A percentile compares a stretch with the other conserved stretches of the same genome.
Evolutionary conservation across 768 basidiomycete genomes (phyloP).

Genomic region (Tylopilus rubrobrunneus): DNA sequence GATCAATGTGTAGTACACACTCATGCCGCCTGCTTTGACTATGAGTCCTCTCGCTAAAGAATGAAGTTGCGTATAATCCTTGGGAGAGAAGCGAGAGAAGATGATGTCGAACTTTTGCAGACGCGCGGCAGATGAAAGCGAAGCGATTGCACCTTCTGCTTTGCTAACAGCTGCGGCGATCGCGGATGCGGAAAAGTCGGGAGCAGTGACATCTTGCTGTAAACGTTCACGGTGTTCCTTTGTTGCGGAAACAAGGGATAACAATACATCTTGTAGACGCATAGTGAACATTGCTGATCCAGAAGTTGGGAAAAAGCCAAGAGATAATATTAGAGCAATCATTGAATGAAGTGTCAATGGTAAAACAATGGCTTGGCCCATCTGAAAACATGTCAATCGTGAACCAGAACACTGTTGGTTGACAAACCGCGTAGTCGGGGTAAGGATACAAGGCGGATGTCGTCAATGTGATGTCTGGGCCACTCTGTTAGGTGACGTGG

Average conservation of each 20-base stretch:
- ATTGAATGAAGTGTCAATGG: conserved; percentile 60
- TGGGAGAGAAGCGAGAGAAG: conserved; percentile 56
- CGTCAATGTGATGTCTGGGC: conserved; percentile 55
- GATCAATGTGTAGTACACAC: conserved; percentile 55
- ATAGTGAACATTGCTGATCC: conserved; percentile 57
- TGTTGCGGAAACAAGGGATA: conserved; percentile 45
- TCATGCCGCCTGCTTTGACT: conserved; percentile 60
- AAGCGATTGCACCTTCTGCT: conserved; percentile 49
- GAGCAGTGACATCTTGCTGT: conserved; percentile 35
- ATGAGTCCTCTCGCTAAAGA: conserved; percentile 45
- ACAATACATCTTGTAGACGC: conserved; percentile 45
- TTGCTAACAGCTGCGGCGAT: conserved; percentile 32
- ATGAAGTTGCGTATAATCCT: conserved; percentile 52
- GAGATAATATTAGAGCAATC: conserved; percentile 47
- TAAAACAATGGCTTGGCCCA: conserved; percentile 50
- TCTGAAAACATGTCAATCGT: conserved; percentile 24
- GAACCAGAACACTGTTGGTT: neutral
- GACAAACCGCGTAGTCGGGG: conserved; percentile 51
- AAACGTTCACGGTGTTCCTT: conserved; percentile 46
- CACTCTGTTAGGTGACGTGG: neutral
- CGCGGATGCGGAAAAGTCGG: conserved; percentile 30
- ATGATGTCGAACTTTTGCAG: conserved; percentile 58
- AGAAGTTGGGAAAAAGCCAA: conserved; percentile 60
- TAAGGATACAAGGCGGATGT: conserved; percentile 61
- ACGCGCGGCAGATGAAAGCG: conserved; percentile 47